These are phyloP conservation scores for Sphagnum magellanicum DNA, from an alignment of 228 moss, liverwort and hornwort genomes.

Conservation along the genomic window DNA sequence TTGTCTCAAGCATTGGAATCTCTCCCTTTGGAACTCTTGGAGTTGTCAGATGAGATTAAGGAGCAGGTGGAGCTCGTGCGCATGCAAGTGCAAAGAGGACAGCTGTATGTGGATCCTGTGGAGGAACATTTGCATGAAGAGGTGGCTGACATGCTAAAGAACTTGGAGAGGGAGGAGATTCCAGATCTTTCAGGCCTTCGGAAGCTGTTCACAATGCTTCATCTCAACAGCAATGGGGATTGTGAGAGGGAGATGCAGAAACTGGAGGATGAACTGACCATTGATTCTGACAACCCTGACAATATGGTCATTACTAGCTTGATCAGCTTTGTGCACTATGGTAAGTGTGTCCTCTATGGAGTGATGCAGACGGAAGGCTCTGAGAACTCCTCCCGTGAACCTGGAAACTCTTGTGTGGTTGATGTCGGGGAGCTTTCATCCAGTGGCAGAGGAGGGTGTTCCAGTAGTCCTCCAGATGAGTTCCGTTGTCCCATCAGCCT, in stretches of 20 bases:
- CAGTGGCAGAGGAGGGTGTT: slow-evolving; percentile 28
- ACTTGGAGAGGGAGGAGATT: slow-evolving; percentile 47
- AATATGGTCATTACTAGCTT: slow-evolving; percentile 32
- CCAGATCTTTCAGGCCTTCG: slow-evolving; percentile 27
- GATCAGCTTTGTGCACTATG: slow-evolving; percentile 49
- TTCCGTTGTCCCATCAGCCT: slow-evolving; percentile 66
- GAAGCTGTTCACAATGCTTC: slow-evolving; percentile 29
- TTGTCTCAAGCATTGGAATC: slow-evolving; percentile 30
- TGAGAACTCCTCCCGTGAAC: slow-evolving; percentile 8
- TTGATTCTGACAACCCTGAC: slow-evolving; percentile 13
- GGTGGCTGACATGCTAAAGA: slow-evolving; percentile 22
- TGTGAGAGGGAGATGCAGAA: slow-evolving; percentile 45
- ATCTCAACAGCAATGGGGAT: slow-evolving; percentile 29
- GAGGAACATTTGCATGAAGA: slow-evolving; percentile 36
- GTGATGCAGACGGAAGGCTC: slow-evolving; percentile 39
- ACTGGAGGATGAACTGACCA: slow-evolving; percentile 34
- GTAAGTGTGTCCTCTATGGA: slow-evolving; percentile 54
- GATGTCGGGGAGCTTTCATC: slow-evolving; percentile 49
- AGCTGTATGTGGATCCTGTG: slow-evolving; percentile 24
- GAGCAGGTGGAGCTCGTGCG: slow-evolving; percentile 64
- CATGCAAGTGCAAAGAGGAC: slow-evolving; percentile 50
- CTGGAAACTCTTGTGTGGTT: slow-evolving; percentile 6
- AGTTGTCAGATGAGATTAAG: slow-evolving; percentile 54
- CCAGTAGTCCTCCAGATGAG: slow-evolving; percentile 51
- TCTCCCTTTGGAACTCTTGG: slow-evolving; percentile 47